Evolutionary conservation across 345 rosid species (phyloP), one percentile per base, ranked within the genome.

Genomic region (Hibiscus mutabilis): DNA sequence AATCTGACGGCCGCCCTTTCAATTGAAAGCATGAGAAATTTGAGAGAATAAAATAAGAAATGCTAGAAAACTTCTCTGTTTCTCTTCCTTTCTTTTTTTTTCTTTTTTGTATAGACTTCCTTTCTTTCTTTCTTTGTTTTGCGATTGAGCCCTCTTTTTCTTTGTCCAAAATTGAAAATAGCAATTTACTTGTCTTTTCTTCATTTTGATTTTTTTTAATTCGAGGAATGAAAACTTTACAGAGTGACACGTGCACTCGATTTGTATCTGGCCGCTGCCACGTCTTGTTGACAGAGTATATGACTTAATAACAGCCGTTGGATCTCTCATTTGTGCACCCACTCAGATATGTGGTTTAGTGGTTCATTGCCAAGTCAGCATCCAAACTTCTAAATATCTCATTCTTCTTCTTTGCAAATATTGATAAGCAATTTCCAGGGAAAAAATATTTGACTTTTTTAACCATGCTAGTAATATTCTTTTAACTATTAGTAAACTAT

Each of bases 171-270:
- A 15, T 40, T 7, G 22, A 24, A 55, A 14, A 67, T 47, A 29
- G 42, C 37, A 16, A 56, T 69, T 52, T 52, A 31, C 35, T 4
- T 18, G 0, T 25, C 29, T 18, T 25, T 9, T 12, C 44, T 25
- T 16, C 9, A 2, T 25, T 66, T 31, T 31, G 0, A 31, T 31
- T 31, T 31, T 31, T 31, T 29, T 29, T n/a, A 29, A 29, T 31
- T 25, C 56, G 49, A 15, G 49, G 82, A 77, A 19, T 12, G 83
- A 77, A n/a, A 15, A 7, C 29, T 74, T 81, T 46, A 68, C 82
- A 74, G 24, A 37, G 63, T 72, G 81, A 71, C 84, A 79, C 87
- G 73, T 80, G 69, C 35, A 46, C 57, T 44, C 31, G 18, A 12
- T 12, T 42, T 47, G 0, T n/a, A 22, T 42, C 22, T 18, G 31